Evolutionary conservation across 2,329 filamentous ascomycete species (phyloP), one percentile per base, ranked within the genome.

Genomic region (Pyrenochaeta sp.): DNA sequence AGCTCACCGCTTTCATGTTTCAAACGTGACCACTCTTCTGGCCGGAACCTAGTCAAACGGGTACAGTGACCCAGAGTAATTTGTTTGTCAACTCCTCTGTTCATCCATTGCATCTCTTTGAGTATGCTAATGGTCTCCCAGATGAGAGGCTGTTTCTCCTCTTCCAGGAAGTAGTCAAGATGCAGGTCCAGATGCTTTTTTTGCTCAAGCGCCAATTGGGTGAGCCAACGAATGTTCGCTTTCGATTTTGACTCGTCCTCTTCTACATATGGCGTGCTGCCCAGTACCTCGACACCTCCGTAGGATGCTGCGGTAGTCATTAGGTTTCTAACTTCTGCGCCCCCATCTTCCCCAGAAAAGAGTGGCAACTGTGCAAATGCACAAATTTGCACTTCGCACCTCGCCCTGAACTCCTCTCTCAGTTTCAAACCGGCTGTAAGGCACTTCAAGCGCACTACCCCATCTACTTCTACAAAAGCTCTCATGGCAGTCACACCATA

Each of bases 261-360:
- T 71, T 92, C 89, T 1, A 90, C 88, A 63, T 91, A 91, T 0
- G 88, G 89, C 1, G 88, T 90, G 44, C 85, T 86, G 2, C 89
- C 89, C 17, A 91, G 64, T 0, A 81, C 88, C 36, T 85, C 85
- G 1, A 90, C 81, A 2, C 71, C 75, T 4, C 69, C 61, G 14
- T 64, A 72, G 4, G 67, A 62, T 2, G 74, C 74, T 12, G 85
- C 82, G 2, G 75, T 58, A 17, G 77, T 66, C 59, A 89, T 79
- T 7, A 87, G 61, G 4, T 61, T 57, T 31, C 81, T 78, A 61
- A 89, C 88, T 37, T 79, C 70, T 1, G 76, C 73, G 14, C 82
- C 84, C 17, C 78, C 67, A 39, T 82, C 77, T 0, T 74, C 63
- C 2, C 81, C 80, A 1, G 85, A 86, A 68, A 89, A 88, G 4